Conservation (phyloP, 108 stramenopile species). For the Asterionellopsis glacialis region DNA sequence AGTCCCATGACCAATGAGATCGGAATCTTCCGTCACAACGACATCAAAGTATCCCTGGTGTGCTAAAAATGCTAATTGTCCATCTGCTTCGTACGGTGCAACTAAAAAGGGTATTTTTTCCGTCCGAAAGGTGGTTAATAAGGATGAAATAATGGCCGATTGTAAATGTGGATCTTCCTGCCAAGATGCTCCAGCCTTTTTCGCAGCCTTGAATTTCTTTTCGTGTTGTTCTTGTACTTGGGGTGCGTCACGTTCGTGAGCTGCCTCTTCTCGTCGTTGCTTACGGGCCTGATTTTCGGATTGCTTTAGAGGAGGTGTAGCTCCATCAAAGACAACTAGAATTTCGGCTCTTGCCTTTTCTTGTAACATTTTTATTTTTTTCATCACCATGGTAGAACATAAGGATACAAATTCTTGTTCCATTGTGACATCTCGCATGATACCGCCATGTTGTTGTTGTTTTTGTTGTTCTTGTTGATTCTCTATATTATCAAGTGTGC, state of each 20-base stretch:
- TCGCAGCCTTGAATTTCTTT: constrained; percentile 41
- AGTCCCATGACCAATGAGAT: constrained; percentile 84
- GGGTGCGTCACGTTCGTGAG: constrained; percentile 13
- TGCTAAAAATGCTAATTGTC: constrained; percentile 90
- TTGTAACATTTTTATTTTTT: constrained; percentile 36
- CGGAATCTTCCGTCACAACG: constrained; percentile 96
- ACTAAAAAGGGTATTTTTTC: constrained; percentile 66
- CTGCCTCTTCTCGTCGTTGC: constrained; percentile 10
- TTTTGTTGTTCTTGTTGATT: constrained; percentile 14
- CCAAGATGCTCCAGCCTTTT: constrained; percentile 58
- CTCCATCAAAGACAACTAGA: constrained; percentile 75
- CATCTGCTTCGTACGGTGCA: constrained; percentile 98
- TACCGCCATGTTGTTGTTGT: constrained; percentile 1
- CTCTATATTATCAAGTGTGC: not conserved
- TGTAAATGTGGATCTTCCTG: constrained; percentile 6
- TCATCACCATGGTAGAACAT: constrained; percentile 44
- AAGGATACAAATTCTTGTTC: constrained; percentile 28
- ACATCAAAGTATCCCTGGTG: constrained; percentile 63
- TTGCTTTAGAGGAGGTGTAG: constrained; percentile 64
- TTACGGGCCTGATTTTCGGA: constrained; percentile 13
- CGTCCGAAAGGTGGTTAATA: constrained; percentile 35
- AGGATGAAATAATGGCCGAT: constrained; percentile 18
- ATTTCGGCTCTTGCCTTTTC: constrained; percentile 38
- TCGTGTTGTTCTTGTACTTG: constrained; percentile 15
- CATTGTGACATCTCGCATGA: not conserved